These are phyloP conservation scores for Phytophthora podocarpi DNA, from an alignment of 352 stramenopile species.

Conservation along the genomic window DNA sequence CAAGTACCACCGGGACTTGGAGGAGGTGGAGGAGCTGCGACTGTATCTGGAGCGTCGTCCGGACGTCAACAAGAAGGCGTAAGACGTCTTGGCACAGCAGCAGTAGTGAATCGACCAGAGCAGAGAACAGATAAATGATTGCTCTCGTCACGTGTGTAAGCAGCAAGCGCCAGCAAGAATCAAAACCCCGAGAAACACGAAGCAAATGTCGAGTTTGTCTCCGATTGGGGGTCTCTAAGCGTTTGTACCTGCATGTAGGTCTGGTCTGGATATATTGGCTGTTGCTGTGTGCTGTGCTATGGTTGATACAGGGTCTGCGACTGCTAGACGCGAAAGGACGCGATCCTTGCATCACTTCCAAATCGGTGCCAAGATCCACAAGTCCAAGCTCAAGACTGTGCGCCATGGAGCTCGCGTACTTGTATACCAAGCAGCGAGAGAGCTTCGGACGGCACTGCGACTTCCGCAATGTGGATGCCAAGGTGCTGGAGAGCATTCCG, in stretches of 20 bases:
- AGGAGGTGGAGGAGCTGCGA: slow-evolving; percentile 79
- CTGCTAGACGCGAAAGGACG: slow-evolving; percentile 29
- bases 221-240: slow-evolving; percentile 14
- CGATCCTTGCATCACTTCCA: slow-evolving; percentile 34
- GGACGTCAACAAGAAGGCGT: slow-evolving; percentile 60
- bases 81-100: slow-evolving; percentile 2
- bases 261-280: background rate
- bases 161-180: slow-evolving; percentile 14
- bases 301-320: background rate
- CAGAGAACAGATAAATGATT: slow-evolving; percentile 16
- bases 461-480: slow-evolving; percentile 90
- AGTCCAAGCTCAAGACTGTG: background rate
- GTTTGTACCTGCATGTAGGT: slow-evolving; percentile 8
- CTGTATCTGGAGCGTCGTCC: slow-evolving; percentile 70
- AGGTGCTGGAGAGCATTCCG: slow-evolving; percentile 91
- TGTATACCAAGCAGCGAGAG: slow-evolving; percentile 91
- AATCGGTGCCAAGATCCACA: slow-evolving; percentile 11
- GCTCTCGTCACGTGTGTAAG: slow-evolving; percentile 7
- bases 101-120: slow-evolving; percentile 16
- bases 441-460: slow-evolving; percentile 94
- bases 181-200: slow-evolving; percentile 31
- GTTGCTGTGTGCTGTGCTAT: no score
- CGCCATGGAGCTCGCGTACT: slow-evolving; percentile 89
- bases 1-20: slow-evolving; percentile 75
- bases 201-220: slow-evolving; percentile 36